These are phyloP conservation scores for Populus nigra DNA, from an alignment of 345 rosid genomes.

Conservation along the genomic window DNA sequence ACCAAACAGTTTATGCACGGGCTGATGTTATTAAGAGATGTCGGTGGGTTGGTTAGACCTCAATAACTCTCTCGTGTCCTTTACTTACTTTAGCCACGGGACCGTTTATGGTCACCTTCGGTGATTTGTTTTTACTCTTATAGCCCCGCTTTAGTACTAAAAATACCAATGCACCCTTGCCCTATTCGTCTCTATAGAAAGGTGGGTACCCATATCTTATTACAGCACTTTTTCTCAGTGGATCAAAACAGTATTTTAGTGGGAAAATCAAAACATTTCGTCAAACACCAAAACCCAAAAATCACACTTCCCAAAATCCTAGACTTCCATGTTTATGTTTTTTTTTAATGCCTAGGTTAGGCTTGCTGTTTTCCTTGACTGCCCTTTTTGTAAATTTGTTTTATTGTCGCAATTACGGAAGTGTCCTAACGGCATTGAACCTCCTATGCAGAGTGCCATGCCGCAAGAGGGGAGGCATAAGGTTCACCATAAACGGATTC, in stretches of 20 bases:
- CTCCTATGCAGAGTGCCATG: constrained; percentile 64
- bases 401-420: neutral
- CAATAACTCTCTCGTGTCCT: neutral
- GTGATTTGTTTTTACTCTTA: neutral
- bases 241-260: neutral
- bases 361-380: neutral
- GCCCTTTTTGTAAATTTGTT: neutral
- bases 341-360: neutral
- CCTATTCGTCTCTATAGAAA: neutral
- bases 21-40: neutral
- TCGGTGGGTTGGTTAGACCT: neutral
- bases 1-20: neutral
- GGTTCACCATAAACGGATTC: constrained; percentile 92
- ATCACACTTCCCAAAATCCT: neutral
- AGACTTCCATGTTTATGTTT: neutral
- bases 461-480: constrained; percentile 82
- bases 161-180: neutral
- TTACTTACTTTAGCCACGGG: neutral
- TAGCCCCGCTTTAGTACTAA: neutral
- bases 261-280: neutral
- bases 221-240: no score
- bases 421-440: neutral
- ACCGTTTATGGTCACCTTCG: constrained; percentile 10
- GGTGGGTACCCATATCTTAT: neutral
- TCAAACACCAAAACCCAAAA: neutral